A percentile compares a stretch with the other conserved stretches of the same genome.
phyloP scores from a whole-genome alignment of 495 filamentous ascomycete species.

The Stereocaulon alpinum region DNA sequence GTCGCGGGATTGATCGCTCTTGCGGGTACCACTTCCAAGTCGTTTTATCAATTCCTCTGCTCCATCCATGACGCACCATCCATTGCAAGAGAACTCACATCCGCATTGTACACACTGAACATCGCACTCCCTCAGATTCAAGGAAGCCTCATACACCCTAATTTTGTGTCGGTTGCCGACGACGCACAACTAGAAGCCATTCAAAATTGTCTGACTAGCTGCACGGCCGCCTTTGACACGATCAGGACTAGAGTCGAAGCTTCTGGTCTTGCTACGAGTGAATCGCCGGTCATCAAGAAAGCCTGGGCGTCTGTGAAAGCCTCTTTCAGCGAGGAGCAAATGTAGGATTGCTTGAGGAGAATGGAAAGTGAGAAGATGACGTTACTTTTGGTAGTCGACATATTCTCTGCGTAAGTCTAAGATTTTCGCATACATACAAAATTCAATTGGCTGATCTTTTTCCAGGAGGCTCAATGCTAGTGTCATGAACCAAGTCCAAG shows the following conservation, averaged over 20 bases:
- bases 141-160: neutral
- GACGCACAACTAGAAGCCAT: neutral
- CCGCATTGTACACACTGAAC: conserved; percentile 5
- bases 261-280: neutral
- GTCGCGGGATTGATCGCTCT: conserved; percentile 7
- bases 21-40: conserved; percentile 6
- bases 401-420: conserved; percentile 2
- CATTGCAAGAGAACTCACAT: neutral
- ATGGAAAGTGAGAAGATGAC: conserved; percentile 10
- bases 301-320: conserved; percentile 4
- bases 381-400: neutral
- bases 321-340: conserved; percentile 9
- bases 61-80: conserved; percentile 7
- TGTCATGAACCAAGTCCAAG: neutral
- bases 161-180: neutral
- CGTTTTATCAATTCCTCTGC: conserved; percentile 6
- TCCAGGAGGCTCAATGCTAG: conserved; percentile 1
- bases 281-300: neutral
- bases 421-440: neutral
- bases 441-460: neutral
- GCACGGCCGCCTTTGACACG: conserved; percentile 1
- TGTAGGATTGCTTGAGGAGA: neutral
- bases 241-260: neutral
- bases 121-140: conserved; percentile 8
- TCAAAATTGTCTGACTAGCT: neutral